Evolutionary conservation across 352 stramenopile genomes (phyloP).

Genomic region (Phytophthora hibernalis): DNA sequence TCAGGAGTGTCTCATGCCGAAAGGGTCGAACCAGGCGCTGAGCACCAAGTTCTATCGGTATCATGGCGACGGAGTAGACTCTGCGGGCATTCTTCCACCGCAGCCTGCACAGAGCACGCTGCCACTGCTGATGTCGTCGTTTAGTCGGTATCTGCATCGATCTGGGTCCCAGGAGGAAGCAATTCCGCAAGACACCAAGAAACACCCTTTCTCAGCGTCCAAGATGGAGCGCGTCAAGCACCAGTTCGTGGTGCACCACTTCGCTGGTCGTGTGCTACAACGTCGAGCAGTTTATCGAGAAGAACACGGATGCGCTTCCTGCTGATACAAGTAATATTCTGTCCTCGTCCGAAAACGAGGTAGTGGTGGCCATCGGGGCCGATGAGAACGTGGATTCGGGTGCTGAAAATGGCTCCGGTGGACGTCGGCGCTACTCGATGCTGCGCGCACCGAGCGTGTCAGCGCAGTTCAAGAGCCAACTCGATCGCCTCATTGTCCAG

Average conservation of each 20-base stretch:
- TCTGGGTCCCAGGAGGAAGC: constrained; percentile 45
- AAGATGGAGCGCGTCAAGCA: constrained; percentile 87
- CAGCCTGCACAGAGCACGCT: constrained; percentile 57
- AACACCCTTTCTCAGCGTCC: constrained; percentile 73
- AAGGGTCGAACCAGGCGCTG: constrained; percentile 81
- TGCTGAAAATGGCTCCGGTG: constrained; percentile 18
- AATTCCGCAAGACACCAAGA: constrained; percentile 34
- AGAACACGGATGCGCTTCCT: constrained; percentile 86
- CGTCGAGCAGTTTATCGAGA: constrained; percentile 85
- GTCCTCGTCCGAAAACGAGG: constrained; percentile 62
- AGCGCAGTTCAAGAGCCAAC: constrained; percentile 93
- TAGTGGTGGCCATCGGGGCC: constrained; percentile 66
- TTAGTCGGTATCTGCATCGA: constrained; percentile 63
- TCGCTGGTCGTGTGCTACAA: constrained; percentile 84
- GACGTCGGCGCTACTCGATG: constrained; percentile 54
- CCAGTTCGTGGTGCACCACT: constrained; percentile 87
- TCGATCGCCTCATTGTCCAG: constrained; percentile 93
- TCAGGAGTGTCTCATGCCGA: constrained; percentile 86
- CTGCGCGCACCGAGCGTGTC: constrained; percentile 82
- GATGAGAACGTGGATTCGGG: constrained; percentile 56
- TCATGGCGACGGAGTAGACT: constrained; percentile 45
- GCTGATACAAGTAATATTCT: constrained; percentile 66
- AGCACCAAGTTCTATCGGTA: constrained; percentile 87
- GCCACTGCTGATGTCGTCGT: constrained; percentile 68
- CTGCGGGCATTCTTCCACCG: constrained; percentile 43